Evolutionary conservation across 2,329 filamentous ascomycete species (phyloP).

Genomic region (Colletotrichum eremochloae): DNA sequence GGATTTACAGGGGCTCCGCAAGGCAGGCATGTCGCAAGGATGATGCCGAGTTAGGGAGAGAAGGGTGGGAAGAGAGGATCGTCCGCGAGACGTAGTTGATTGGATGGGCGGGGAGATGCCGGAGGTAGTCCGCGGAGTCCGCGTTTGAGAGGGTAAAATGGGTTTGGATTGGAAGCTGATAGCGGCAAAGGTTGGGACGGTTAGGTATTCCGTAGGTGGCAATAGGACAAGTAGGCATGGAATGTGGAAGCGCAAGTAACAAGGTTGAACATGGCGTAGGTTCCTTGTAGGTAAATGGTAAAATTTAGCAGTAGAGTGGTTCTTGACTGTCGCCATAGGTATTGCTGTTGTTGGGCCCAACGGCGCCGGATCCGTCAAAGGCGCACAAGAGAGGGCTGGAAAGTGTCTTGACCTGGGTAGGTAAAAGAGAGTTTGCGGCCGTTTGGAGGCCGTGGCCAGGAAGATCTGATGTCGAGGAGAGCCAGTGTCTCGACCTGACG

Average conservation of each 20-base stretch:
- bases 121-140: constrained; percentile 7
- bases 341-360: not conserved
- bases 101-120: constrained; percentile 6
- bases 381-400: not conserved
- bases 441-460: constrained; percentile 13
- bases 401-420: not conserved
- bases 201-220: not conserved
- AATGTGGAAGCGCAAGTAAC: not conserved
- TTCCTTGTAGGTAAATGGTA: not conserved
- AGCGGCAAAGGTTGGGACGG: not conserved
- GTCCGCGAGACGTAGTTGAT: constrained; percentile 28
- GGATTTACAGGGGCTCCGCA: constrained; percentile 28
- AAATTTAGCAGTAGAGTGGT: not conserved
- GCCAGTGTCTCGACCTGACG: constrained; percentile 17
- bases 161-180: not conserved
- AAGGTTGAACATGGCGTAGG: not conserved
- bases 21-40: constrained; percentile 24
- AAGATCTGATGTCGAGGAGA: constrained; percentile 12
- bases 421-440: constrained; percentile 1
- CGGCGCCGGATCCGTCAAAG: not conserved
- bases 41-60: constrained; percentile 13
- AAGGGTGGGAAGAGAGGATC: not conserved
- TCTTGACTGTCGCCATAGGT: not conserved
- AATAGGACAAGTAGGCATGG: not conserved
- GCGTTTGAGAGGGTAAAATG: not conserved